Percentiles rank a stretch among this genome's conserved stretches.
These are phyloP conservation scores for Globisporangium spiculum DNA, from an alignment of 352 stramenopile species.

Conservation along the genomic window DNA sequence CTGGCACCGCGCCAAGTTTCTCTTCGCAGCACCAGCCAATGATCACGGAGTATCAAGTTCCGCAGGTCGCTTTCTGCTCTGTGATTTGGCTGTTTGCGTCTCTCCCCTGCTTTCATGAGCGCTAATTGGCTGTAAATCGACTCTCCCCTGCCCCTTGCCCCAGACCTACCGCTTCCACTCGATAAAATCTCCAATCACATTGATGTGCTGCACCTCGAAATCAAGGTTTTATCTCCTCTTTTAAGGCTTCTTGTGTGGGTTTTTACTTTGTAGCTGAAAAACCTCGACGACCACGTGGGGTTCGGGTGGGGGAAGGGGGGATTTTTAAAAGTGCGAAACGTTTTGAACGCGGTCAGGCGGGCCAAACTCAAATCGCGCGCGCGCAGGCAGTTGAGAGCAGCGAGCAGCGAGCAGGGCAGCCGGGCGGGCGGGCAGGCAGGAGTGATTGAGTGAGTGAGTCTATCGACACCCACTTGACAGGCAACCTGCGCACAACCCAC, in stretches of 20 bases:
- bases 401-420: constrained; percentile 2
- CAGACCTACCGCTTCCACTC: constrained; percentile 43
- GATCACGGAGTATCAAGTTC: constrained; percentile 1
- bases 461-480: neutral
- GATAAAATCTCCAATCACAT: constrained; percentile 43
- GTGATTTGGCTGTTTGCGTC: constrained; percentile 15
- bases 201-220: constrained; percentile 11
- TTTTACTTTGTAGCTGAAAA: neutral
- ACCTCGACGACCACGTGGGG: neutral
- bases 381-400: constrained; percentile 1
- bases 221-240: constrained; percentile 9
- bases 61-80: constrained; percentile 12
- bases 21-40: neutral
- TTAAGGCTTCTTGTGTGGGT: neutral
- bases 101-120: neutral
- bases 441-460: neutral
- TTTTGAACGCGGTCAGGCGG: neutral
- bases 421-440: too few relatives aligned
- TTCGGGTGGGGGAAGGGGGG: constrained; percentile 14
- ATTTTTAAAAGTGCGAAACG: constrained; percentile 14
- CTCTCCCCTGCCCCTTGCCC: constrained; percentile 36
- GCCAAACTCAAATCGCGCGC: neutral
- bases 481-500: neutral
- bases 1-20: neutral
- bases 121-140: too few relatives aligned